phyloP scores from a whole-genome alignment of 495 filamentous ascomycete species.

The Amphirosellinia nigrospora region DNA sequence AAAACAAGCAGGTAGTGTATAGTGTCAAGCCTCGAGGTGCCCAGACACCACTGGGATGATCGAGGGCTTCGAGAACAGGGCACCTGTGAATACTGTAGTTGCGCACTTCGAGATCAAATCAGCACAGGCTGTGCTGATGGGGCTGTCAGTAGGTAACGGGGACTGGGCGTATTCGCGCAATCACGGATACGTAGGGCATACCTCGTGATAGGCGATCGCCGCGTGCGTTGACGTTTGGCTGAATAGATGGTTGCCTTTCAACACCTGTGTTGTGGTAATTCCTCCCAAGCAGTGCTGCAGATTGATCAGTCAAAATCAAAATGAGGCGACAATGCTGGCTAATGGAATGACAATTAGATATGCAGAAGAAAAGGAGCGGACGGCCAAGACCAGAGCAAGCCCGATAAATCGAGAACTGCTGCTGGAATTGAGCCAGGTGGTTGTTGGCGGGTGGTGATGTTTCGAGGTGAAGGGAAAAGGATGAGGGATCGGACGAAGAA shows the following conservation, averaged over 20 bases:
- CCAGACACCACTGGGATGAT: slow-evolving; percentile 10
- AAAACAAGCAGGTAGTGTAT: not conserved
- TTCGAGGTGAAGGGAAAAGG: slow-evolving; percentile 41
- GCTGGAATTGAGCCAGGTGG: slow-evolving; percentile 54
- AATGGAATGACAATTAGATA: slow-evolving; percentile 37
- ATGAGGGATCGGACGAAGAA: slow-evolving; percentile 45
- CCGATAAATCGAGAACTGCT: slow-evolving; percentile 48
- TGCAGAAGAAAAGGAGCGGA: slow-evolving; percentile 54
- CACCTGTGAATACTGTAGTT: not conserved
- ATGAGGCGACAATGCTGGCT: slow-evolving; percentile 39
- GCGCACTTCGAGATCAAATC: slow-evolving; percentile 7
- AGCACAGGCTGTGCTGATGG: not conserved
- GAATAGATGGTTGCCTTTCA: not conserved
- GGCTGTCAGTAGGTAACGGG: not conserved
- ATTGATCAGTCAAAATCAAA: slow-evolving; percentile 32
- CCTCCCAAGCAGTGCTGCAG: slow-evolving; percentile 17
- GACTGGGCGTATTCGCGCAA: not conserved
- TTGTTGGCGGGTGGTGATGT: slow-evolving; percentile 33
- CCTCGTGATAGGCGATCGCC: slow-evolving; percentile 2
- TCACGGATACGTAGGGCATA: slow-evolving; percentile 1
- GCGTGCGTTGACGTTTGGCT: not conserved
- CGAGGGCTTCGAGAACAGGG: slow-evolving; percentile 3
- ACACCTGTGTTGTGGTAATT: slow-evolving; percentile 21
- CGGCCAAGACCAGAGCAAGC: slow-evolving; percentile 60
- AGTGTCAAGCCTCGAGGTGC: slow-evolving; percentile 22